Conservation (phyloP, 306 rosid species). For the Cicer bijugum region DNA sequence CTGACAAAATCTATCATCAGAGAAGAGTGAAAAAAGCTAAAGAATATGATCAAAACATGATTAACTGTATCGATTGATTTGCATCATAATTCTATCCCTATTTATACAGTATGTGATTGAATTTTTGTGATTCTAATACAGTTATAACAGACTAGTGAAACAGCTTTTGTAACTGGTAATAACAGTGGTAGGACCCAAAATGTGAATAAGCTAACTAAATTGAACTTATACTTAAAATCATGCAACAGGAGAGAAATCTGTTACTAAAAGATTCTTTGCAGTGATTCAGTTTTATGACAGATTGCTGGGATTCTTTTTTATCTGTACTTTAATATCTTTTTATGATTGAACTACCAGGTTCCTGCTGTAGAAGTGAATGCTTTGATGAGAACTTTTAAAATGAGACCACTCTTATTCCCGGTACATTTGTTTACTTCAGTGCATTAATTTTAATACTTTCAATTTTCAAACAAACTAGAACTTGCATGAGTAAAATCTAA, state of each 20-base stretch:
- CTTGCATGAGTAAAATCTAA: background rate
- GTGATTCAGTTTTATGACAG: slow-evolving; percentile 22
- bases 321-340: slow-evolving; percentile 36
- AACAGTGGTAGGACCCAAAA: too few species aligned
- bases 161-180: background rate
- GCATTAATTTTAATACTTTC: slow-evolving; percentile 21
- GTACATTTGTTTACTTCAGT: slow-evolving; percentile 52
- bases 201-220: too few species aligned
- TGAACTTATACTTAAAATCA: too few species aligned
- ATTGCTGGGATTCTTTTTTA: slow-evolving; percentile 35
- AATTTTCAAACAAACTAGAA: slow-evolving; percentile 24
- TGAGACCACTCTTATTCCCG: slow-evolving; percentile 91
- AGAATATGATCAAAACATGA: background rate
- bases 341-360: slow-evolving; percentile 64
- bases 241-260: too few species aligned
- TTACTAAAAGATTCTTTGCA: too few species aligned
- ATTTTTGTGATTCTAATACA: background rate
- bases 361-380: slow-evolving; percentile 91
- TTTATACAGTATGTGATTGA: background rate
- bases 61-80: background rate
- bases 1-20: background rate
- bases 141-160: background rate
- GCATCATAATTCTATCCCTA: background rate
- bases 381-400: slow-evolving; percentile 92
- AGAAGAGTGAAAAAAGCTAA: background rate